Evolutionary conservation across 768 basidiomycete genomes (phyloP).

Genomic region (Lentinus tigrinus): DNA sequence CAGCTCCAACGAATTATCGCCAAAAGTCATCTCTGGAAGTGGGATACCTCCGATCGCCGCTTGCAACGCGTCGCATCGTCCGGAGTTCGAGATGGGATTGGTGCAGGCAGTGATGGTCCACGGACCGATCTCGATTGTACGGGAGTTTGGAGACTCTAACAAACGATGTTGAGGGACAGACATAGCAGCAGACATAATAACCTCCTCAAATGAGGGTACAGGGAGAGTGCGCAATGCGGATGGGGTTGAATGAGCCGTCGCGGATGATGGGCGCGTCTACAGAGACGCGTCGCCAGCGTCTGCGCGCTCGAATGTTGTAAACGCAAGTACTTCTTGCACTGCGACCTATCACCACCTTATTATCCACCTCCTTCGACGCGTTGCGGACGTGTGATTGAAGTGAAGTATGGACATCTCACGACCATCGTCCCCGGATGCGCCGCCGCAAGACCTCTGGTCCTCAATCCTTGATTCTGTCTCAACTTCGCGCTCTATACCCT

Average conservation of each 20-base stretch:
- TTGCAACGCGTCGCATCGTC: conserved; percentile 70
- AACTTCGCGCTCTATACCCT: conserved; percentile 73
- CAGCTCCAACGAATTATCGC: conserved; percentile 72
- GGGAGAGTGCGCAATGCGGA: background rate
- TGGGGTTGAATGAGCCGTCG: conserved; percentile 9
- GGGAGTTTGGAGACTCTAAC: conserved; percentile 66
- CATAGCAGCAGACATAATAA: conserved; percentile 41
- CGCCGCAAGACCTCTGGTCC: conserved; percentile 86
- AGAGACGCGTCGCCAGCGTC: conserved; percentile 20
- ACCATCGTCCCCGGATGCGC: conserved; percentile 68
- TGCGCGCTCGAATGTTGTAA: conserved; percentile 11
- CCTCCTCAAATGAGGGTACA: conserved; percentile 17
- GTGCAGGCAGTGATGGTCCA: conserved; percentile 75
- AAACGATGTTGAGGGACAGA: conserved; percentile 63
- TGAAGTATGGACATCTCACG: conserved; percentile 47
- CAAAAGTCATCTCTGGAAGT: conserved; percentile 96
- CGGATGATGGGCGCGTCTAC: conserved; percentile 1
- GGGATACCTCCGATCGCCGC: conserved; percentile 63
- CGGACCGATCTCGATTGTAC: conserved; percentile 61
- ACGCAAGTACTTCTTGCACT: background rate
- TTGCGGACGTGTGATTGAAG: background rate
- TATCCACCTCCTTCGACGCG: background rate
- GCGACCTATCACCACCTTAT: background rate
- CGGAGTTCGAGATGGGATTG: conserved; percentile 76
- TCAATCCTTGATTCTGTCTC: conserved; percentile 90